phyloP scores from a whole-genome alignment of 257 asterid genomes.

The Salvia rosmarinus region DNA sequence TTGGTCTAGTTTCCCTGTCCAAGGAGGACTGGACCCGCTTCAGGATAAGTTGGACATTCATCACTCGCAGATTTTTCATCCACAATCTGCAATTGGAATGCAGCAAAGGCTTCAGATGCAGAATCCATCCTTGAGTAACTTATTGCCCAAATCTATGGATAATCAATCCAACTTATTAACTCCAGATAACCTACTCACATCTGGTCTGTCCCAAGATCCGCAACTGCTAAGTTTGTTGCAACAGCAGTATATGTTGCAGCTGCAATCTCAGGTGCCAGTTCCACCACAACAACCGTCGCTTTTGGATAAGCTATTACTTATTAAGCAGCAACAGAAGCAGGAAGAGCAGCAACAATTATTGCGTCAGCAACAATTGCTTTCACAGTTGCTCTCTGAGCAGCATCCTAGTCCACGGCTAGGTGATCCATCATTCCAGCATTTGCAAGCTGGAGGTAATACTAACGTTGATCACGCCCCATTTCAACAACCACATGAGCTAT shows the following conservation, averaged over 20 bases:
- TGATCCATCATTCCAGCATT: conserved; percentile 55
- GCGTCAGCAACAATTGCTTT: conserved; percentile 78
- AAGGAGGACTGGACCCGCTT: conserved; percentile 60
- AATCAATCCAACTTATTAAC: conserved; percentile 57
- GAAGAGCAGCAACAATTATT: conserved; percentile 68
- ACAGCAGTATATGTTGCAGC: conserved; percentile 77
- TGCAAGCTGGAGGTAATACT: conserved; percentile 58
- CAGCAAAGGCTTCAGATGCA: conserved; percentile 76
- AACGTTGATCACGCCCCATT: conserved; percentile 52
- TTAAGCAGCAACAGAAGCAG: conserved; percentile 78
- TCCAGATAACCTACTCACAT: conserved; percentile 56
- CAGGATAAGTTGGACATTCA: conserved; percentile 71
- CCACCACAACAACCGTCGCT: conserved; percentile 64
- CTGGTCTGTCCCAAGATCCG: conserved; percentile 79
- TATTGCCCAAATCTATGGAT: conserved; percentile 56
- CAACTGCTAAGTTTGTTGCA: conserved; percentile 77
- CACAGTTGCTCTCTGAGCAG: conserved; percentile 67
- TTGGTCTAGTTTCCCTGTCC: conserved; percentile 76
- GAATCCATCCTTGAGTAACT: conserved; percentile 48
- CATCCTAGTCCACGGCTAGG: conserved; percentile 58
- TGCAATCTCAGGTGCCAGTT: conserved; percentile 70
- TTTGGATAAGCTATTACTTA: conserved; percentile 67
- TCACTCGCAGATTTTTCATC: conserved; percentile 59
- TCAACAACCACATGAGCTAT: conserved; percentile 57
- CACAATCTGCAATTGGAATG: conserved; percentile 66